Evolutionary conservation across 2,329 filamentous ascomycete species (phyloP), one percentile per base, ranked within the genome.

Genomic region (Aureobasidium sp.): DNA sequence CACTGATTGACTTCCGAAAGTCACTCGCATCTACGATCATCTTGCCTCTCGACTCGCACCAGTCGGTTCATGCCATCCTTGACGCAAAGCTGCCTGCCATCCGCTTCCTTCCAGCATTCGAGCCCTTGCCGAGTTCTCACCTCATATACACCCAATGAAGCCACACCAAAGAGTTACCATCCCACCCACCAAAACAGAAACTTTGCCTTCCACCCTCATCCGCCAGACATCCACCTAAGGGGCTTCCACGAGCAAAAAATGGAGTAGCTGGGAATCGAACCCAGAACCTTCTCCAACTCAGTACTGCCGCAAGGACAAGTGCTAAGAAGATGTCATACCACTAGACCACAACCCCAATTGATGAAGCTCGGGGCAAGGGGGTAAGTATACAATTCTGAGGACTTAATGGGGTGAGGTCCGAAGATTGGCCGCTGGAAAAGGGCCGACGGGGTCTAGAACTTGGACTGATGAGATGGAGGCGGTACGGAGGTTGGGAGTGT

Each of bases 321-420:
- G 53, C 53, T 57, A 57, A 57, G 53, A 57, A 57, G 53, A 57
- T 57, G 53, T 57, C 53, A 57, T 57, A 57, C 53, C 53, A 57
- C 53, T 57, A 57, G 53, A 57, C 53, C 53, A 45, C 53, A 57
- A 57, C 39, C 53, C 53, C 53, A 25, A 13, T 57, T 32, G 37
- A 13, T 44, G 37, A 30, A 25, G 39, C 25, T n/a, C 9, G 1
- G 49, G 36, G 11, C 9, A 29, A 3, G 13, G 2, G 7, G 3
- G 36, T 21, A 1, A 4, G n/a, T 21, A 14, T 44, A 32, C 16
- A 25, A 44, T 3, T 5, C 2, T 8, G 4, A 25, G 14, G 32
- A 7, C 14, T 32, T 29, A 7, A 7, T 13, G 34, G 8, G 13
- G 13, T n/a, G 2, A 54, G 32, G 2, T 42, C 51, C 51, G 51